Conservation (phyloP, 2,329 filamentous ascomycete genomes). For the Fusarium tuaranense region DNA sequence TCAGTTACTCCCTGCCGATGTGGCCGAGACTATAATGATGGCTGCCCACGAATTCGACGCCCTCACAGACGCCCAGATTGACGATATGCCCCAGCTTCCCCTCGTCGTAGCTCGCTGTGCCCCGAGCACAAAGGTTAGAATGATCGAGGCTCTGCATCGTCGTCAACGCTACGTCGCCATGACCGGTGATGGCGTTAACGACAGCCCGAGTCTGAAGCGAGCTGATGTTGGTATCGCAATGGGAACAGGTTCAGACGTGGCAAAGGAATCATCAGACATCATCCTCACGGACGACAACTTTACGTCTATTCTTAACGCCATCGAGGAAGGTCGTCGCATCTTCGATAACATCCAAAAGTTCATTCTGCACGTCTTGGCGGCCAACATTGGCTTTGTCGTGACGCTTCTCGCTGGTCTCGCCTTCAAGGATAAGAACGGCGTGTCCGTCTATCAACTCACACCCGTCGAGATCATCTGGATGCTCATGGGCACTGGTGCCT, state of each 20-base stretch:
- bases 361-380: conserved; percentile 72
- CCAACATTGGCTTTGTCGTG: conserved; percentile 75
- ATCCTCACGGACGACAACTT: conserved; percentile 79
- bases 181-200: conserved; percentile 79
- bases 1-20: conserved; percentile 57
- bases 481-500: conserved; percentile 77
- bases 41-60: conserved; percentile 73
- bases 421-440: conserved; percentile 72
- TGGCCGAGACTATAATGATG: conserved; percentile 69
- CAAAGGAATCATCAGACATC: conserved; percentile 73
- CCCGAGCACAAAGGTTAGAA: conserved; percentile 77
- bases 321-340: conserved; percentile 75
- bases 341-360: conserved; percentile 81
- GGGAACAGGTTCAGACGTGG: conserved; percentile 75
- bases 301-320: conserved; percentile 54
- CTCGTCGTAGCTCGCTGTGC: conserved; percentile 77
- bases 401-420: conserved; percentile 75
- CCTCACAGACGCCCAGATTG: conserved; percentile 71
- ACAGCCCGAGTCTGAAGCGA: conserved; percentile 74
- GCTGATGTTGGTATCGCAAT: conserved; percentile 80
- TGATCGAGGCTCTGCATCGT: conserved; percentile 81
- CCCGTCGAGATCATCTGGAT: conserved; percentile 81
- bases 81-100: conserved; percentile 70
- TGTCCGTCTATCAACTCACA: conserved; percentile 78
- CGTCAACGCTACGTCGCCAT: conserved; percentile 72